Percentiles rank a stretch among this genome's conserved stretches.
Evolutionary conservation across 495 filamentous ascomycete species (phyloP).

Genomic region (Neurospora sp.): DNA sequence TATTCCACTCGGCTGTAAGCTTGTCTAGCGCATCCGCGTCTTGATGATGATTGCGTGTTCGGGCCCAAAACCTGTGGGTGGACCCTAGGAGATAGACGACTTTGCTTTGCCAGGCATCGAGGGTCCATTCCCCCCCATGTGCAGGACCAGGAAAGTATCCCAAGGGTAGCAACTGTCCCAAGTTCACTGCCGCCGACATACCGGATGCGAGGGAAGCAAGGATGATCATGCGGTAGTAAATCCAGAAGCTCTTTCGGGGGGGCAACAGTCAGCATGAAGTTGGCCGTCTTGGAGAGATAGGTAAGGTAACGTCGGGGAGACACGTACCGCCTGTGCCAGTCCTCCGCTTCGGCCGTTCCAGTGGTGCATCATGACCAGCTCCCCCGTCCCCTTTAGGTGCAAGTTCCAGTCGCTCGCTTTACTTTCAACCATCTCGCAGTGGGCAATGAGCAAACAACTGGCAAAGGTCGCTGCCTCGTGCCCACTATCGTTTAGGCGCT

Average conservation of each 20-base stretch:
- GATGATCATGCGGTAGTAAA: background rate
- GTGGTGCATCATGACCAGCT: background rate
- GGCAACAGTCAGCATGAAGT: background rate
- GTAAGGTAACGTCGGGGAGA: background rate
- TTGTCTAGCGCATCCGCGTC: background rate
- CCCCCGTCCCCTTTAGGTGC: background rate
- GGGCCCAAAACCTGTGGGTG: background rate
- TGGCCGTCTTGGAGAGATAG: background rate
- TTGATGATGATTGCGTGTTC: background rate
- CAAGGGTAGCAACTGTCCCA: background rate
- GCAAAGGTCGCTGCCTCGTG: background rate
- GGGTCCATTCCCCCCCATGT: background rate
- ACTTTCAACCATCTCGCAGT: background rate
- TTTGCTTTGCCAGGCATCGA: background rate
- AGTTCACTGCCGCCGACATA: background rate
- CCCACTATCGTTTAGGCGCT: background rate
- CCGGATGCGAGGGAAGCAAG: background rate
- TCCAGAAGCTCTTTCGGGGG: background rate
- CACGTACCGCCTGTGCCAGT: background rate
- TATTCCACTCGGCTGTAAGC: background rate
- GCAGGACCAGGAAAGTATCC: background rate
- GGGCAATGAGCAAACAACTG: background rate
- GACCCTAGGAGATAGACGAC: background rate
- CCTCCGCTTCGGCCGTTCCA: background rate
- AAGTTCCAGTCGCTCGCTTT: background rate